Base-by-base conservation (phyloP, 2,329 filamentous ascomycete genomes). In the Cryphonectria radicalis region DNA sequence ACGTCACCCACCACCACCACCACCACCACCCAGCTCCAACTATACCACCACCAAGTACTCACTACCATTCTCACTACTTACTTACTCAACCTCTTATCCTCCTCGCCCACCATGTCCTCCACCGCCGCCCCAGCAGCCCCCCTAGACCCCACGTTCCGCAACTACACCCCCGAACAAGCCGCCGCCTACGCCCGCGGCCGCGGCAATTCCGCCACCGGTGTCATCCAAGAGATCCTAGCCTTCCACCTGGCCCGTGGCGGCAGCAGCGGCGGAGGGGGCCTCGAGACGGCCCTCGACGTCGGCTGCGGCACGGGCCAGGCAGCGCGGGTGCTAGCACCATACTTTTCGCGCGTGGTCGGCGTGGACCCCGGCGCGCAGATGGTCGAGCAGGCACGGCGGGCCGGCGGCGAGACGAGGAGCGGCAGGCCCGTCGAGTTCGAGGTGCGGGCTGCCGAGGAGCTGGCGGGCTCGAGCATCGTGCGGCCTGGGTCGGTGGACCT, bases 291-390 rank as follows among this genome's bases (percentile, higher is more conserved):
- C 1, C 71, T 80, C 13, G 78, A 80, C 67, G 72, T 76, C 50
- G 78, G 78, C 10, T 80, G 77, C 71, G 78, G 78, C 2, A 77
- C 78, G 13, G 79, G 78, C 8, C 75, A 75, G 35, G 77, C 76
- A 14, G 79, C 77, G 2, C 70, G 76, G 13, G 75, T 75, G 68
- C 50, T 80, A 7, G 76, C 77, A 8, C 60, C 40, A 0, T 72
- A 68, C 11, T 79, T 80, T 62, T 67, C 76, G 37, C 67, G 72
- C 13, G 76, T 73, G 11, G 66, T 78, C 55, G 78, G 77, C 3
- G 70, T 69, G 43, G 78, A 80, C 75, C 75, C 78, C 0, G 76
- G 76, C 8, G 63, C 59, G 8, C 72, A 72, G 6, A 80, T 80
- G 79, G 76, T 79, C 60, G 71, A 69, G 1, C 55, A 72, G 3